Conservation (phyloP, 305 asterid genomes). For the Fraxinus floribunda region DNA sequence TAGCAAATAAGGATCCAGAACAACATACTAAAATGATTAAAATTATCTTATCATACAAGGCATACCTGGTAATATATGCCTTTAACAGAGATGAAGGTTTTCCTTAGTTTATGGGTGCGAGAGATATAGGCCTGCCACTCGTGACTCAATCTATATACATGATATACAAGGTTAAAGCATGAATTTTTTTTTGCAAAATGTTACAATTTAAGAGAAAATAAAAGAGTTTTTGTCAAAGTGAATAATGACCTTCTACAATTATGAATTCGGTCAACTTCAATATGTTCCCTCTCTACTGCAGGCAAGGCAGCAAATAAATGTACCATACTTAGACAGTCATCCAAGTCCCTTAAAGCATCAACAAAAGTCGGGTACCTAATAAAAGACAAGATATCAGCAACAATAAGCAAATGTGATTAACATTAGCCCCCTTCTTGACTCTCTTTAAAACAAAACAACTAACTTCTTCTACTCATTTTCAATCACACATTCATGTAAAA, state of each 20-base stretch:
- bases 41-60: background rate
- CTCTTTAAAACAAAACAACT: background rate
- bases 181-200: background rate
- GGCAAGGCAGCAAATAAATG: conserved; percentile 98
- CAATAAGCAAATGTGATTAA: background rate
- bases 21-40: background rate
- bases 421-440: background rate
- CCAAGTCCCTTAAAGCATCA: conserved; percentile 93
- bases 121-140: conserved; percentile 97
- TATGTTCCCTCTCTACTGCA: conserved; percentile 81
- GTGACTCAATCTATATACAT: conserved; percentile 72
- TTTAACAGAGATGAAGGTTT: conserved; percentile 90
- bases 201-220: conserved; percentile 1
- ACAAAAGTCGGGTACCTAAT: conserved; percentile 82
- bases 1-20: conserved; percentile 6
- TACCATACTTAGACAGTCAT: conserved; percentile 93
- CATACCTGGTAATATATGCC: conserved; percentile 93
- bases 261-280: conserved; percentile 74
- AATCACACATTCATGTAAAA: background rate
- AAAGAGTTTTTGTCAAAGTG: background rate
- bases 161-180: background rate
- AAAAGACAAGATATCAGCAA: background rate
- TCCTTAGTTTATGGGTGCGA: conserved; percentile 83
- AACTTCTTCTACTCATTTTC: background rate
- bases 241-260: conserved; percentile 74